Percentiles rank a stretch among this genome's conserved stretches.
Conservation (phyloP, 257 asterid species). For the Paulownia fortunei region DNA sequence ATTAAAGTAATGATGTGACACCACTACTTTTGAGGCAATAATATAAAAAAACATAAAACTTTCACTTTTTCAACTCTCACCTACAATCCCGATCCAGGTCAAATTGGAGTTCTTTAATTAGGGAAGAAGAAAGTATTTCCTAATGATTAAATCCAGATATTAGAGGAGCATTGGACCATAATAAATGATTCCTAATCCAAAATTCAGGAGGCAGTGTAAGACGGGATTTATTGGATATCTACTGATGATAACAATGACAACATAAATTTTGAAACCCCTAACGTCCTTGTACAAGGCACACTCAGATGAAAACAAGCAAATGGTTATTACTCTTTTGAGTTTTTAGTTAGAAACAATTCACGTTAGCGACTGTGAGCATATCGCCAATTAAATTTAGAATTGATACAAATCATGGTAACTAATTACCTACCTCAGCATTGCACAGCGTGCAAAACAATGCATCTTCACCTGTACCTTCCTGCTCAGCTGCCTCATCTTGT, state of each 20-base stretch:
- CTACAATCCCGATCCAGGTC: too few species aligned
- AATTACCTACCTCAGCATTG: slow-evolving; percentile 81
- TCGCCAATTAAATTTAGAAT: not conserved
- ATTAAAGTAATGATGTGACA: not conserved
- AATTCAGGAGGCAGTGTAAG: not conserved
- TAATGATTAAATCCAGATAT: not conserved
- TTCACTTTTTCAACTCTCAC: too few species aligned
- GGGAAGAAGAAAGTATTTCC: not conserved
- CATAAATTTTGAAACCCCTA: not conserved
- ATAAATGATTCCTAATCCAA: not conserved
- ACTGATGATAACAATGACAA: not conserved
- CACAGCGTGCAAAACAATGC: slow-evolving; percentile 97
- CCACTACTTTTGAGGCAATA: not conserved
- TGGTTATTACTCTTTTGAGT: not conserved
- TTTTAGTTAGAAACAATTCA: not conserved
- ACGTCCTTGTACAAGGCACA: not conserved
- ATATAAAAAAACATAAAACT: not conserved
- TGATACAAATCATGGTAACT: slow-evolving; percentile 9
- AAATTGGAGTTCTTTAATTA: not conserved
- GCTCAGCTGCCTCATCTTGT: slow-evolving; percentile 62
- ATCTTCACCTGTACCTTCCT: slow-evolving; percentile 81
- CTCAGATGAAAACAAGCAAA: not conserved
- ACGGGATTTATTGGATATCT: not conserved
- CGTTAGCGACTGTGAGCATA: not conserved
- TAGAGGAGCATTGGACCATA: not conserved